A percentile compares a stretch with the other conserved stretches of the same genome.
Evolutionary conservation across 192 early-diverging fungal genomes (phyloP).

Genomic region (Diversispora eburnea): DNA sequence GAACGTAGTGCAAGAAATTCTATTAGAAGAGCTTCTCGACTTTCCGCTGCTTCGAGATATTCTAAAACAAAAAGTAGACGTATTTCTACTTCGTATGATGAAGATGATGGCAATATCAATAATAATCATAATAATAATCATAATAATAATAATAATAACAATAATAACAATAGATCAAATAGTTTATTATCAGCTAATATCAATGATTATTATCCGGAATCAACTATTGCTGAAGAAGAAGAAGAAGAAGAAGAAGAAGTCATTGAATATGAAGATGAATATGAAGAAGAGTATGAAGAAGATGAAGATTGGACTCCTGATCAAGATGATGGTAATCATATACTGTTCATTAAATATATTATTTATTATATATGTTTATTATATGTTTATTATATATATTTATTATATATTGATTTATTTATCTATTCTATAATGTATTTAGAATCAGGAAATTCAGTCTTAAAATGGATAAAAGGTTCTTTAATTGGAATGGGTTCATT

Average conservation of each 20-base stretch:
- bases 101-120: not conserved
- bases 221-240: slow-evolving; percentile 13
- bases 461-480: slow-evolving; percentile 80
- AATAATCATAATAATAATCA: not conserved
- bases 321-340: not conserved
- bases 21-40: slow-evolving; percentile 36
- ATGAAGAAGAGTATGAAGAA: slow-evolving; percentile 3
- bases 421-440: slow-evolving; percentile 26
- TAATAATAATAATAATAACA: not conserved
- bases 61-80: slow-evolving; percentile 14
- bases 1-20: slow-evolving; percentile 26
- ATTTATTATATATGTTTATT: not conserved
- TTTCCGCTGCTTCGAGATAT: slow-evolving; percentile 31
- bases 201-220: not conserved
- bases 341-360: not conserved
- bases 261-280: not conserved
- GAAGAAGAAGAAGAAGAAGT: slow-evolving; percentile 26
- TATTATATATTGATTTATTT: slow-evolving; percentile 18
- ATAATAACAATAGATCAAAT: not conserved
- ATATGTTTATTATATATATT: slow-evolving; percentile 4
- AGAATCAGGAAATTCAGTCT: slow-evolving; percentile 35
- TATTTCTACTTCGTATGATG: slow-evolving; percentile 21
- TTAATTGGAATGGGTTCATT: slow-evolving; percentile 96
- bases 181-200: not conserved
- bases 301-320: slow-evolving; percentile 24